Conservation (phyloP, 345 rosid genomes). For the Garcia nutans region DNA sequence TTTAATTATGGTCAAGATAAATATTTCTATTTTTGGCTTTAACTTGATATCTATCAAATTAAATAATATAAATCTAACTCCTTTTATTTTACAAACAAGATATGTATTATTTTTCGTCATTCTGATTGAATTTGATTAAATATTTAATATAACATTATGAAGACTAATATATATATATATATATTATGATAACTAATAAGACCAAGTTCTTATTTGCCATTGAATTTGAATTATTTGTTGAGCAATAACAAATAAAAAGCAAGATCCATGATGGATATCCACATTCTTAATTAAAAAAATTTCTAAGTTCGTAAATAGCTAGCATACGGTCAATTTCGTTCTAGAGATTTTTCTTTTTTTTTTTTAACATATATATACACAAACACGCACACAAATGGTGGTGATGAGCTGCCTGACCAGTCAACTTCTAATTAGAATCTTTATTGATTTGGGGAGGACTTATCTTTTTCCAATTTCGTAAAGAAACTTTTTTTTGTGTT, state of each 20-base stretch:
- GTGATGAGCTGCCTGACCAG: slow-evolving; percentile 12
- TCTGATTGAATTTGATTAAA: too few relatives aligned
- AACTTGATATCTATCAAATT: too few relatives aligned
- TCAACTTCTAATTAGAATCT: neutral
- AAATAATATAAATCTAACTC: too few relatives aligned
- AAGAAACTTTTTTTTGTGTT: too few relatives aligned
- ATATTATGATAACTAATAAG: too few relatives aligned
- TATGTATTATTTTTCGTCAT: too few relatives aligned
- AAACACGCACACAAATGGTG: neutral
- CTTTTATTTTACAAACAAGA: too few relatives aligned
- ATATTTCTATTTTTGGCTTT: too few relatives aligned
- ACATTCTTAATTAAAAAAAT: neutral
- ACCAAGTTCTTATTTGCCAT: neutral
- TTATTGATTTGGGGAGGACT: neutral
- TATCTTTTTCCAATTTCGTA: slow-evolving; percentile 1
- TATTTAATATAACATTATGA: too few relatives aligned
- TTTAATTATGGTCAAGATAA: too few relatives aligned
- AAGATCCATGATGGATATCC: neutral
- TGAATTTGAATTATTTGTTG: neutral
- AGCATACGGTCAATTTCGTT: neutral
- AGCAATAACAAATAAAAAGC: neutral
- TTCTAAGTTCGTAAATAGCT: neutral
- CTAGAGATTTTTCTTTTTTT: neutral
- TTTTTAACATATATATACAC: too few relatives aligned
- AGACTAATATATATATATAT: too few relatives aligned